Evolutionary conservation across 345 rosid genomes (phyloP).

Genomic region (Euphorbia tirucalli): DNA sequence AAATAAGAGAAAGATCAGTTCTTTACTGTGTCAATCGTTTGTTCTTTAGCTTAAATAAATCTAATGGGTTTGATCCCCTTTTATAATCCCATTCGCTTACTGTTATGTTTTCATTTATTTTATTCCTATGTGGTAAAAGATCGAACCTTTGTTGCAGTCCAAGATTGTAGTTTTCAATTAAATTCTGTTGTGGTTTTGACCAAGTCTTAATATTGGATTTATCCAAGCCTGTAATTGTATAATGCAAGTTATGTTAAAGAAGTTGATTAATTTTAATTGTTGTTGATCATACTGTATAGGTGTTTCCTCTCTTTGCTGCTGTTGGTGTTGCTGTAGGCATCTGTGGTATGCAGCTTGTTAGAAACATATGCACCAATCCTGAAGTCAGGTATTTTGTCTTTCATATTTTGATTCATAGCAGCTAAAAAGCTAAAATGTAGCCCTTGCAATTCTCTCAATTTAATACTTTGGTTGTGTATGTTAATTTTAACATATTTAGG

Average conservation of each 20-base stretch:
- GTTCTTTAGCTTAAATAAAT: neutral
- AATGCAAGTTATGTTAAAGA: too few relatives aligned
- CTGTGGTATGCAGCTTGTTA: conserved; percentile 51
- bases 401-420: too few relatives aligned
- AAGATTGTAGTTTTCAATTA: too few relatives aligned
- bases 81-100: neutral
- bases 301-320: conserved; percentile 54
- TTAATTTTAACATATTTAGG: too few relatives aligned
- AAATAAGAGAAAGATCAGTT: neutral
- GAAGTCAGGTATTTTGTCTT: conserved; percentile 57
- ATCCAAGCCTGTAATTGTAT: neutral
- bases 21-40: neutral
- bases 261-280: neutral
- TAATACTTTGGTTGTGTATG: too few relatives aligned
- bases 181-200: too few relatives aligned
- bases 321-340: conserved; percentile 57
- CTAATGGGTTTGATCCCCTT: neutral
- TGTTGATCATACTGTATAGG: conserved; percentile 29
- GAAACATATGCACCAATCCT: conserved; percentile 53
- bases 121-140: neutral
- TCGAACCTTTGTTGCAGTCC: neutral
- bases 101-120: neutral
- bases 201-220: neutral
- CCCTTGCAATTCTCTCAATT: too few relatives aligned
- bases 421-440: too few relatives aligned